phyloP scores from a whole-genome alignment of 2,329 filamentous ascomycete genomes.

The Phoma sp. region DNA sequence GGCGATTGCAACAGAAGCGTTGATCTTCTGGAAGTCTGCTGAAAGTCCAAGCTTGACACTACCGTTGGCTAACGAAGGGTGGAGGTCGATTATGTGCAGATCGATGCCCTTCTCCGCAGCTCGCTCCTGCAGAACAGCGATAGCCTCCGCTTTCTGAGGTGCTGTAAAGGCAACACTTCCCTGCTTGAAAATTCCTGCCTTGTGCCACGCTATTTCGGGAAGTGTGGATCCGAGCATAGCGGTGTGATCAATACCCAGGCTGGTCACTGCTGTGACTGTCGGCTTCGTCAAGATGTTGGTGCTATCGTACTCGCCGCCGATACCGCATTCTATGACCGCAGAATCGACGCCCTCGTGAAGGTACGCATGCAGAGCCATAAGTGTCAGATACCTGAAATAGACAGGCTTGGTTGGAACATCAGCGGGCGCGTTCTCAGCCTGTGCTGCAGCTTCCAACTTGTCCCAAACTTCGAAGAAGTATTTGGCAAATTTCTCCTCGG shows the following conservation, averaged over 20 bases:
- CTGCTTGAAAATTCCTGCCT: conserved; percentile 83
- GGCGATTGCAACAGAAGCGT: conserved; percentile 68
- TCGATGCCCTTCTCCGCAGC: conserved; percentile 58
- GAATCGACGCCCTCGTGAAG: conserved; percentile 75
- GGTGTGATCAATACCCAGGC: conserved; percentile 85
- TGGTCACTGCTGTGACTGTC: conserved; percentile 76
- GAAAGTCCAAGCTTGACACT: conserved; percentile 64
- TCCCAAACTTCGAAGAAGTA: conserved; percentile 91
- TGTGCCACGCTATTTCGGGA: conserved; percentile 89
- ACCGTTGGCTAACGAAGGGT: conserved; percentile 55
- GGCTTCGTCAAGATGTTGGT: conserved; percentile 83
- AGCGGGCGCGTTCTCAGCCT: conserved; percentile 59
- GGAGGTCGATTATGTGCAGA: conserved; percentile 58
- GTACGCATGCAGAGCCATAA: conserved; percentile 88
- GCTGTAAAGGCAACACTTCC: conserved; percentile 70
- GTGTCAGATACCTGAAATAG: conserved; percentile 90
- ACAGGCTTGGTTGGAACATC: conserved; percentile 75
- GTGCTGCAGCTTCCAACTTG: conserved; percentile 62
- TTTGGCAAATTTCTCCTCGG: conserved; percentile 71
- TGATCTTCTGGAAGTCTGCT: conserved; percentile 69
- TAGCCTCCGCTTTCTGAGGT: conserved; percentile 62
- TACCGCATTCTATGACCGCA: conserved; percentile 90
- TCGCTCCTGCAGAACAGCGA: conserved; percentile 63
- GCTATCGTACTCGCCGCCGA: conserved; percentile 91
- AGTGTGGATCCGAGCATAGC: conserved; percentile 80